A percentile compares a stretch with the other conserved stretches of the same genome.
Conservation (phyloP, 2,329 filamentous ascomycete species). For the Gaeumannomyces sp. region DNA sequence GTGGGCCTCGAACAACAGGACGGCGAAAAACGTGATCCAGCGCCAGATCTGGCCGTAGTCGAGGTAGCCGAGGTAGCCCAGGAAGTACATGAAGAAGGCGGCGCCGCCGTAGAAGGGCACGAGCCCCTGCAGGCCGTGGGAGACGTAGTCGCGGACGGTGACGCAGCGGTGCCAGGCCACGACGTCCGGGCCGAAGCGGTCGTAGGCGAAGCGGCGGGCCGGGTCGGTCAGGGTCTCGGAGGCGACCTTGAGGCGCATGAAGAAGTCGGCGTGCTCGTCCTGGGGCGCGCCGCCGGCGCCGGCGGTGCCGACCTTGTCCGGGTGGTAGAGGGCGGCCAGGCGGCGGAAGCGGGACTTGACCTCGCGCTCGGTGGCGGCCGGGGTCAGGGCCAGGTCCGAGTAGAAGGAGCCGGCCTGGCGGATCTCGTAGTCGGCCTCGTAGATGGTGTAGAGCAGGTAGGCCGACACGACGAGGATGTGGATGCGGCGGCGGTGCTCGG, state of each 20-base stretch:
- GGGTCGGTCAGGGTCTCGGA: constrained; percentile 77
- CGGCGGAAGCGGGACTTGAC: constrained; percentile 83
- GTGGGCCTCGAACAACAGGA: constrained; percentile 52
- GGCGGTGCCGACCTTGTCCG: constrained; percentile 64
- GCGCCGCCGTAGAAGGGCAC: constrained; percentile 56
- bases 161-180: constrained; percentile 58
- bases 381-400: constrained; percentile 63
- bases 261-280: constrained; percentile 42
- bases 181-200: constrained; percentile 74
- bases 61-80: constrained; percentile 61
- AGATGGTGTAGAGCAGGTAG: constrained; percentile 88
- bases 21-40: constrained; percentile 49
- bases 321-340: constrained; percentile 66
- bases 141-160: constrained; percentile 67
- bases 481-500: constrained; percentile 72
- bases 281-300: constrained; percentile 25
- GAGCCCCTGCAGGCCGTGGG: constrained; percentile 51
- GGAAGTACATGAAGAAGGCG: constrained; percentile 50
- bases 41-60: constrained; percentile 61
- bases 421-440: constrained; percentile 81
- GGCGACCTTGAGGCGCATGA: constrained; percentile 76
- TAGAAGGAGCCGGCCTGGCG: constrained; percentile 72
- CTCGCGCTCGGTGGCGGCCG: constrained; percentile 63
- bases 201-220: constrained; percentile 77
- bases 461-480: constrained; percentile 73